phyloP scores from a whole-genome alignment of 768 basidiomycete species.

The Trametes villosa region DNA sequence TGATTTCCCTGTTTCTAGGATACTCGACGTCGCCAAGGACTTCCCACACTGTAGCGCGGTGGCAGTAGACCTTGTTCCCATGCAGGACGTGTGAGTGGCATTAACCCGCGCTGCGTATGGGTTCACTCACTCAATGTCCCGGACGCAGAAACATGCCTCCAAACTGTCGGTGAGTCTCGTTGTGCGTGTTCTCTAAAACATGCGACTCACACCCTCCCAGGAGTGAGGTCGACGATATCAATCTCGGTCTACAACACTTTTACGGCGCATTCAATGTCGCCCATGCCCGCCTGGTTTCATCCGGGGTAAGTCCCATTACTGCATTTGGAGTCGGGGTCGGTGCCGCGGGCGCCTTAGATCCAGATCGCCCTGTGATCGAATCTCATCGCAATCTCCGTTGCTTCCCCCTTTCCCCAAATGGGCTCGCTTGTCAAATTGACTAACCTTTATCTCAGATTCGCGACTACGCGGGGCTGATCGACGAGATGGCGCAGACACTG shows the following conservation, averaged over 20 bases:
- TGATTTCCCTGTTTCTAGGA: conserved; percentile 49
- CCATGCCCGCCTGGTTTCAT: conserved; percentile 70
- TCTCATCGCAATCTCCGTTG: conserved; percentile 24
- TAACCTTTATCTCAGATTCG: conserved; percentile 54
- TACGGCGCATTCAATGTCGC: conserved; percentile 79
- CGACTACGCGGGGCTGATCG: conserved; percentile 64
- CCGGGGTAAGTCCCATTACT: conserved; percentile 58
- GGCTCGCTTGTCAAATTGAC: conserved; percentile 9
- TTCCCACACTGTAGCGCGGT: conserved; percentile 71
- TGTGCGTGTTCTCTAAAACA: neutral
- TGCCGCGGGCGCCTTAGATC: conserved; percentile 14
- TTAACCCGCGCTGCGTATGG: conserved; percentile 13
- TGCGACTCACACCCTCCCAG: conserved; percentile 38
- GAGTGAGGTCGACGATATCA: conserved; percentile 85
- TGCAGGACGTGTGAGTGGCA: conserved; percentile 66
- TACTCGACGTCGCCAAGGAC: conserved; percentile 72
- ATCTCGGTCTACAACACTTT: conserved; percentile 82
- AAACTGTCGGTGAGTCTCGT: conserved; percentile 61
- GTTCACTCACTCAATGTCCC: conserved; percentile 8
- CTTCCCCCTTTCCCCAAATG: conserved; percentile 20
- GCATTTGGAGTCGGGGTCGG: conserved; percentile 11
- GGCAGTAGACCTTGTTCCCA: conserved; percentile 80
- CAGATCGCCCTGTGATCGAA: conserved; percentile 13
- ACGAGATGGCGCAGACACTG: conserved; percentile 68
- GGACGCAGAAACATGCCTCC: conserved; percentile 61